These are phyloP conservation scores for Pythium dissotocum DNA, from an alignment of 352 stramenopile species.

Conservation along the genomic window DNA sequence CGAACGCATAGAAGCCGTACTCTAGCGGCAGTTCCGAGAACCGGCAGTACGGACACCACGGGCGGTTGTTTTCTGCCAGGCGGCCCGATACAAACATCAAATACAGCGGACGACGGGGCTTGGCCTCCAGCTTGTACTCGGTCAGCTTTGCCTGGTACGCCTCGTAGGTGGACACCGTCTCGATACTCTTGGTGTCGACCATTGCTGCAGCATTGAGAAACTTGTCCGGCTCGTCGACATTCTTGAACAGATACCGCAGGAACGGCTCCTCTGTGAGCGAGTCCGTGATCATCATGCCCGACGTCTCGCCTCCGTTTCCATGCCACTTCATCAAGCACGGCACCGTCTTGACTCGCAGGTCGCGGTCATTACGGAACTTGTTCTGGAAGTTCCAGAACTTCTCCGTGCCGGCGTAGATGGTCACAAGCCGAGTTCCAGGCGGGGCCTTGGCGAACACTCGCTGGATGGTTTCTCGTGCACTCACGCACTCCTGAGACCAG, in stretches of 20 bases:
- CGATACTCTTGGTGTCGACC: conserved; percentile 52
- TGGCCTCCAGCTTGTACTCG: conserved; percentile 35
- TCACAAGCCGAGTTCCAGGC: conserved; percentile 52
- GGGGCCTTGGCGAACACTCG: conserved; percentile 58
- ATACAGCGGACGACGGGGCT: conserved; percentile 45
- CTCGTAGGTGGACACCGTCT: conserved; percentile 45
- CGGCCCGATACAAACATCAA: conserved; percentile 72
- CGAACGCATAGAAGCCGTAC: conserved; percentile 74
- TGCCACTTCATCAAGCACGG: conserved; percentile 69
- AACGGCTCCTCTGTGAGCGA: conserved; percentile 55
- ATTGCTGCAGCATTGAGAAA: conserved; percentile 38
- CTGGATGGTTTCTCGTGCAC: conserved; percentile 51
- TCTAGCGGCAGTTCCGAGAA: conserved; percentile 73
- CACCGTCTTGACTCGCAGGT: conserved; percentile 64
- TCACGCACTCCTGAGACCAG: conserved; percentile 49
- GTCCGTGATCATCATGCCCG: conserved; percentile 49
- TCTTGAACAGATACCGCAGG: conserved; percentile 69
- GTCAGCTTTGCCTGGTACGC: conserved; percentile 44
- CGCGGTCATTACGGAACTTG: conserved; percentile 52
- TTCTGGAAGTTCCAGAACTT: conserved; percentile 59
- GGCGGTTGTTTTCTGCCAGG: conserved; percentile 64
- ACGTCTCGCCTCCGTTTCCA: conserved; percentile 48
- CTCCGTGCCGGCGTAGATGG: conserved; percentile 51
- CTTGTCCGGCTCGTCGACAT: conserved; percentile 44
- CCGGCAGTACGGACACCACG: conserved; percentile 83